Percentiles rank a stretch among this genome's conserved stretches.
Evolutionary conservation across 2,329 filamentous ascomycete genomes (phyloP).

Genomic region (Geosmithia morbida): DNA sequence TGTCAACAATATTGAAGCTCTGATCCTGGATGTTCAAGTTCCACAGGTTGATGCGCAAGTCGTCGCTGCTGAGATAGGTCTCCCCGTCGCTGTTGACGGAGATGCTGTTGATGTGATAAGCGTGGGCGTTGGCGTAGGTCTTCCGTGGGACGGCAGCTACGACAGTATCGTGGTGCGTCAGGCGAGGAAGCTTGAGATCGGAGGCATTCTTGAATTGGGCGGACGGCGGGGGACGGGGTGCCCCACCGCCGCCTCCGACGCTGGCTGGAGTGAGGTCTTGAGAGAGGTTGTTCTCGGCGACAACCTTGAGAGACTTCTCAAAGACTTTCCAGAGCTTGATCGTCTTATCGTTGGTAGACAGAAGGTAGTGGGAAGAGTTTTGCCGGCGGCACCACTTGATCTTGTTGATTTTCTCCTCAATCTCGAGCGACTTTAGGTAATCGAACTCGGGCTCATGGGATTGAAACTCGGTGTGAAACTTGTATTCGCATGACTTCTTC

Average conservation of each 20-base stretch:
- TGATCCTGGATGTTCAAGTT: conserved; percentile 98
- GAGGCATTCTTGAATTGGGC: conserved; percentile 66
- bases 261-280: conserved; percentile 75
- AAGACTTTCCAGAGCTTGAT: conserved; percentile 99
- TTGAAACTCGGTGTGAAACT: conserved; percentile 99
- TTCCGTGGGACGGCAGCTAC: conserved; percentile 90
- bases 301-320: conserved; percentile 97
- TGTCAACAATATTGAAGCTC: conserved; percentile 99
- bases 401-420: conserved; percentile 99
- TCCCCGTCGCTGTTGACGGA: conserved; percentile 99
- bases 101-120: conserved; percentile 99
- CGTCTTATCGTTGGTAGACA: conserved; percentile 98
- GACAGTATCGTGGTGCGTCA: conserved; percentile 97
- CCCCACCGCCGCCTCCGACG: conserved; percentile 62
- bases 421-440: conserved; percentile 97
- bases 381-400: conserved; percentile 99
- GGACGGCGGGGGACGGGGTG: conserved; percentile 52
- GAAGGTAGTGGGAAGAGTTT: conserved; percentile 94
- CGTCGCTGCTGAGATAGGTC: conserved; percentile 98
- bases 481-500: conserved; percentile 99
- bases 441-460: conserved; percentile 99
- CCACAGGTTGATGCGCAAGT: conserved; percentile 95
- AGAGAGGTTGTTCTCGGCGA: conserved; percentile 96
- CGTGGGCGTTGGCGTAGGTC: conserved; percentile 96
- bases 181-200: conserved; percentile 82